A percentile compares a stretch with the other conserved stretches of the same genome.
These are phyloP conservation scores for Phylloporus sp. DNA, from an alignment of 768 basidiomycete genomes.

Conservation along the genomic window DNA sequence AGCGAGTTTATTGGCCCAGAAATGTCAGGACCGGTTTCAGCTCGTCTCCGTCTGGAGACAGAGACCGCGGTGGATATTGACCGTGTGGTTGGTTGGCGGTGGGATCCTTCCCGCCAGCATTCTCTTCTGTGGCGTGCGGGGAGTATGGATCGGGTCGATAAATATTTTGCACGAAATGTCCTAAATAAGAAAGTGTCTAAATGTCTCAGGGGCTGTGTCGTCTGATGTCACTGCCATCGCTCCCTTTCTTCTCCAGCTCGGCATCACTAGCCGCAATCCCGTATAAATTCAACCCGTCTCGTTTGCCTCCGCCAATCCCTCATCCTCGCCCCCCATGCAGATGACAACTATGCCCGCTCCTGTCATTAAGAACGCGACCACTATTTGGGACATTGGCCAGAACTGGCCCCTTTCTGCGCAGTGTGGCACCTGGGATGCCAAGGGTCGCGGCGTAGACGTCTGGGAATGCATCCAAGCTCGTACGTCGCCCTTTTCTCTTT, in stretches of 20 bases:
- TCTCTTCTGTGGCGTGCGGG: slow-evolving; percentile 22
- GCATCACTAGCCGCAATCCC: slow-evolving; percentile 19
- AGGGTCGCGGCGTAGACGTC: slow-evolving; percentile 63
- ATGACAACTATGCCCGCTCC: slow-evolving; percentile 23
- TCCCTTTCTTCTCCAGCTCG: slow-evolving; percentile 29
- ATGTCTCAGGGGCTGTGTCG: slow-evolving; percentile 27
- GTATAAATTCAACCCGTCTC: slow-evolving; percentile 26
- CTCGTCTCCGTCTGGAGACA: slow-evolving; percentile 10
- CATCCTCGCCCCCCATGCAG: slow-evolving; percentile 10
- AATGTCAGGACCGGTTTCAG: slow-evolving; percentile 5
- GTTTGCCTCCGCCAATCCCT: slow-evolving; percentile 8
- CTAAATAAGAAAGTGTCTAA: slow-evolving; percentile 7
- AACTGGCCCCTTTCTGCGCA: slow-evolving; percentile 64
- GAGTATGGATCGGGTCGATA: slow-evolving; percentile 22
- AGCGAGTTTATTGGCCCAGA: background rate
- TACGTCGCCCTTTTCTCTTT: slow-evolving; percentile 28
- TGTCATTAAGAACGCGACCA: slow-evolving; percentile 60
- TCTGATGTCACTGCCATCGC: slow-evolving; percentile 33
- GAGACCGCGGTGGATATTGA: slow-evolving; percentile 5
- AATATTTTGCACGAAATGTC: background rate
- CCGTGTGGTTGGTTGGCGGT: background rate
- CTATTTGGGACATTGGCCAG: slow-evolving; percentile 67
- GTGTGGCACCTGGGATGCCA: slow-evolving; percentile 69
- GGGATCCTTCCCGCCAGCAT: background rate
- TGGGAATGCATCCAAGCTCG: slow-evolving; percentile 74